Conservation (phyloP, 1,284 basidiomycete species). For the Uromyces viciae-fabae region DNA sequence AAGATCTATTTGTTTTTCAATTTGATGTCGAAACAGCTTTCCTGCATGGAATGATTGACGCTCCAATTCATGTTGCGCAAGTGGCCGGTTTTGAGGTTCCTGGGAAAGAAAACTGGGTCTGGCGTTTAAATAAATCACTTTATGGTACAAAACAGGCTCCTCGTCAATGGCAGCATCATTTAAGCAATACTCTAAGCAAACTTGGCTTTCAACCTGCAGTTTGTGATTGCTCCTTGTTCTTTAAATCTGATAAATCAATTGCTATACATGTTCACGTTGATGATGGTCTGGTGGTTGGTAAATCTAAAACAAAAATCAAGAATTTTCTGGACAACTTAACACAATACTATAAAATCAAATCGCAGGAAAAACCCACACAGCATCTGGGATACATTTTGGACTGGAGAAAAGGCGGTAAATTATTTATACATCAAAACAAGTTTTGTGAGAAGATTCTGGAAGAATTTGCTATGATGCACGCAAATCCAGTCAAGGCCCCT, state of each 20-base stretch:
- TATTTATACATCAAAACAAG: not conserved
- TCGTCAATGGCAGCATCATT: not conserved
- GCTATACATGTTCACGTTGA: conserved; percentile 3
- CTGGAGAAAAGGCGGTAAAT: not conserved
- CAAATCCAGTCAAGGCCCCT: not conserved
- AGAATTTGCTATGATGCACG: not conserved
- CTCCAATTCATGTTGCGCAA: conserved; percentile 56
- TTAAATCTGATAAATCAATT: not conserved
- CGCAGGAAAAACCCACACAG: not conserved
- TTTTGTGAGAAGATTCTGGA: not conserved
- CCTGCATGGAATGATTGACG: conserved; percentile 57
- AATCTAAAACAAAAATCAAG: not conserved
- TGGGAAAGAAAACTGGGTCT: not conserved
- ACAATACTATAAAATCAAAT: not conserved
- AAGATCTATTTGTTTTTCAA: conserved; percentile 53
- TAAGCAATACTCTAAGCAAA: not conserved
- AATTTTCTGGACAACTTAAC: not conserved
- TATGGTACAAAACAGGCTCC: conserved; percentile 1
- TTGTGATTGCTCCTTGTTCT: not conserved
- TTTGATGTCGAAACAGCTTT: conserved; percentile 58
- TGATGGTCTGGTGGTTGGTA: conserved; percentile 1
- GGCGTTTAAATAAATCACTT: conserved; percentile 8
- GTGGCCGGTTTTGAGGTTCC: conserved; percentile 49
- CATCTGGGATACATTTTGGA: conserved; percentile 6
- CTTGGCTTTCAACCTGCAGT: not conserved